These are phyloP conservation scores for Suillus alpinus DNA, from an alignment of 768 basidiomycete species.

Conservation along the genomic window DNA sequence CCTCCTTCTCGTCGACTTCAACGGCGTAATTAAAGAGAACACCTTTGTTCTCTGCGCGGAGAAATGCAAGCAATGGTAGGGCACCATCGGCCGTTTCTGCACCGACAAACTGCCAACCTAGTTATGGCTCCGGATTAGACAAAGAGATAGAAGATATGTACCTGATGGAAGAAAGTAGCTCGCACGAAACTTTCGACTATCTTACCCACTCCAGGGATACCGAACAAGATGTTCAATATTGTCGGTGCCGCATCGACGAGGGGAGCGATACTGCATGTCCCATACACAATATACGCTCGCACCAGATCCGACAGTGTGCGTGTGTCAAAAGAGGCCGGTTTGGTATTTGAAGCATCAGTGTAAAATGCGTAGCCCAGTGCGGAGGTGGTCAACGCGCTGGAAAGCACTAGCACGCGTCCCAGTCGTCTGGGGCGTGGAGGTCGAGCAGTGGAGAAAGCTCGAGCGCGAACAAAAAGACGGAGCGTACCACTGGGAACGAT, in stretches of 20 bases:
- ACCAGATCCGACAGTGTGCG: background rate
- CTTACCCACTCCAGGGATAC: slow-evolving; percentile 52
- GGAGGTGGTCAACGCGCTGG: background rate
- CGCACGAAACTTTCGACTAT: slow-evolving; percentile 70
- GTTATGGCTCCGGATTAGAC: background rate
- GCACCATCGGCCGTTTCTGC: slow-evolving; percentile 76
- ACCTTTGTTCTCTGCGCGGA: slow-evolving; percentile 71
- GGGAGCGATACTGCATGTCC: slow-evolving; percentile 71
- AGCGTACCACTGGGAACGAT: background rate
- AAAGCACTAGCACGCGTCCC: background rate
- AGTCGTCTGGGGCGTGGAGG: background rate
- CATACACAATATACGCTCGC: slow-evolving; percentile 79
- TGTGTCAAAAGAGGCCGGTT: background rate
- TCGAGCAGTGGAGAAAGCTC: background rate
- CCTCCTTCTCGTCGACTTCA: slow-evolving; percentile 69
- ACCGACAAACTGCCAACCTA: slow-evolving; percentile 71
- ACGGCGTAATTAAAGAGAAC: slow-evolving; percentile 81
- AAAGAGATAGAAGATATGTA: slow-evolving; percentile 24
- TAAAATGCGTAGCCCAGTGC: background rate
- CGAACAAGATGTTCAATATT: slow-evolving; percentile 51
- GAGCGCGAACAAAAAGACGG: background rate
- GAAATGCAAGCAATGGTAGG: slow-evolving; percentile 56
- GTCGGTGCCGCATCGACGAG: slow-evolving; percentile 75
- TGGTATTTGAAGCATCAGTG: background rate
- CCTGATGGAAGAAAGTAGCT: slow-evolving; percentile 84